Base-by-base conservation (phyloP, 257 asterid species). In the Solanum rostratum region DNA sequence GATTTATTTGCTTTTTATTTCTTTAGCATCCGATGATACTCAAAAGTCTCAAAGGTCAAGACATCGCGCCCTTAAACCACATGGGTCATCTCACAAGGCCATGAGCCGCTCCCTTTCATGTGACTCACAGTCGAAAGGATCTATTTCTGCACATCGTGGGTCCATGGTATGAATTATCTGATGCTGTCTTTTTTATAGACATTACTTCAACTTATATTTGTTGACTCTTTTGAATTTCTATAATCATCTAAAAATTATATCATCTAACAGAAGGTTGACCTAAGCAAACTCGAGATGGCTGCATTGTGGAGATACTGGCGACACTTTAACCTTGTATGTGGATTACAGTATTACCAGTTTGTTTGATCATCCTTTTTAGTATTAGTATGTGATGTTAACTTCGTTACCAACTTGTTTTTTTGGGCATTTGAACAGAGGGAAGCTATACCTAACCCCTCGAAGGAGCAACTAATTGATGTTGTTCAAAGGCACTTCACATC, bases 401-500 rank as follows among this genome's bases (percentile, higher is more conserved):
- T 4, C 46, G 22, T 19, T 65, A 5, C 43, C 18, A 18, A 33
- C 13, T 66, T 66, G 12, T 39, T 18, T 49, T n/a, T 50, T 59
- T 29, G 62, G 45, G 10, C 11, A 76, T 24, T 7, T 84, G 30
- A 24, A 50, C 70, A 96, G 99, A 96, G 92, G 88, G 98, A 92
- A 76, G 91, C 86, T 49, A 89, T 87, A 71, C 95, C 96, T 84
- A 96, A 93, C 92, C 95, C 94, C 19, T 92, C 98, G 0, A 92
- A 91, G 87, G 98, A 96, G 91, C 99, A 96, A 84, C 91, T 94
- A 16, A 89, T 96, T 10, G 95, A 93, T n/a, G 93, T 93, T 41
- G 99, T 96, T 86, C 97, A 96, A 87, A 89, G 93, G 92, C 99
- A 96, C 91, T 96, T 96, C 87, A 86, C 93, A 86, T 92, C 99